phyloP scores from a whole-genome alignment of 176 grass and related monocot species.

The Cenchrus americanus region DNA sequence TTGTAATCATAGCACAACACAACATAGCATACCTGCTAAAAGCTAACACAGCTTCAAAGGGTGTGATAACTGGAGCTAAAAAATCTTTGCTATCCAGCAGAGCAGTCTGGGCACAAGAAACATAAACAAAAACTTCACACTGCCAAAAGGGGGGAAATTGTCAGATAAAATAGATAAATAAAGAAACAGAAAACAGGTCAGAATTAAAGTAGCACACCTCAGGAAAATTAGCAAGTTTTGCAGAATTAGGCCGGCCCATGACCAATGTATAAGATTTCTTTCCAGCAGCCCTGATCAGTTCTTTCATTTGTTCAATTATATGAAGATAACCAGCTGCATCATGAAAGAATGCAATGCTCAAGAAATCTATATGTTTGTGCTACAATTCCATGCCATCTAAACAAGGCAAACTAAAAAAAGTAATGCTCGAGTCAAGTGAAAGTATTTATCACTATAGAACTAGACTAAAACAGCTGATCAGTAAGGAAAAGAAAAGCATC shows the following conservation, averaged over 20 bases:
- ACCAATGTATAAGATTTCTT: slow-evolving; percentile 97
- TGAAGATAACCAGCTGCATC: slow-evolving; percentile 90
- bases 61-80: slow-evolving; percentile 89
- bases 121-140: slow-evolving; percentile 96
- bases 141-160: slow-evolving; percentile 30
- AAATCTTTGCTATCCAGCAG: slow-evolving; percentile 97
- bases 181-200: neutral
- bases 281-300: slow-evolving; percentile 78
- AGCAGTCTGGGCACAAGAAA: slow-evolving; percentile 97
- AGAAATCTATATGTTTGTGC: slow-evolving; percentile 11
- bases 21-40: slow-evolving; percentile 71
- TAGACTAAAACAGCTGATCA: neutral
- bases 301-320: slow-evolving; percentile 95
- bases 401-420: neutral
- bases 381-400: neutral
- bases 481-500: neutral
- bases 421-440: neutral
- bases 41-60: slow-evolving; percentile 94
- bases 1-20: neutral
- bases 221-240: slow-evolving; percentile 97
- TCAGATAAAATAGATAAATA: slow-evolving; percentile 10
- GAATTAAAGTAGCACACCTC: slow-evolving; percentile 60
- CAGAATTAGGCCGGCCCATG: slow-evolving; percentile 85
- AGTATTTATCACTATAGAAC: slow-evolving; percentile 8
- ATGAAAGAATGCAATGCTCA: slow-evolving; percentile 37